These are phyloP conservation scores for Collybia sp. DNA, from an alignment of 768 basidiomycete species.

Conservation along the genomic window DNA sequence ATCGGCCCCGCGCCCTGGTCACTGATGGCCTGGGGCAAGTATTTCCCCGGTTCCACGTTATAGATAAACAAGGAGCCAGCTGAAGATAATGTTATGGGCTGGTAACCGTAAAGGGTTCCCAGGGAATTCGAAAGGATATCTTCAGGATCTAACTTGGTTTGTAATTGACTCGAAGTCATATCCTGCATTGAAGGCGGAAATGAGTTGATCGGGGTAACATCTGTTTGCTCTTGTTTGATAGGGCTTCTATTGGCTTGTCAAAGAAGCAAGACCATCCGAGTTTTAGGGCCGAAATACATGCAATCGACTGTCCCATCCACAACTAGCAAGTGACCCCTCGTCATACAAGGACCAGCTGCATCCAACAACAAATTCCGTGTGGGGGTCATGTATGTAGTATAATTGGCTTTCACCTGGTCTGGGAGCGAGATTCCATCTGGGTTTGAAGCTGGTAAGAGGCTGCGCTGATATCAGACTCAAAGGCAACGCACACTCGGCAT, in stretches of 20 bases:
- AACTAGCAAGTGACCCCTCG: slow-evolving; percentile 81
- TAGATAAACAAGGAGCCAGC: slow-evolving; percentile 52
- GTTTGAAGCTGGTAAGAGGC: too few relatives aligned
- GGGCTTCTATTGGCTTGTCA: neutral
- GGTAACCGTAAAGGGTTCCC: slow-evolving; percentile 54
- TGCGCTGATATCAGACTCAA: too few relatives aligned
- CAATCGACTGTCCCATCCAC: slow-evolving; percentile 87
- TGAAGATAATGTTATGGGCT: slow-evolving; percentile 56
- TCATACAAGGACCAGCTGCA: slow-evolving; percentile 92
- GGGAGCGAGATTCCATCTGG: slow-evolving; percentile 73
- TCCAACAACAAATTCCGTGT: slow-evolving; percentile 94
- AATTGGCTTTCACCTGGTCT: slow-evolving; percentile 44
- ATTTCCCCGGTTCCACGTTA: slow-evolving; percentile 10
- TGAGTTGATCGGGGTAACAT: too few relatives aligned
- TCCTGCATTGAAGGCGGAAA: too few relatives aligned
- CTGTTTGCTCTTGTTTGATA: too few relatives aligned
- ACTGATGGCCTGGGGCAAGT: slow-evolving; percentile 1
- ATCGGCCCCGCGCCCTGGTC: slow-evolving; percentile 1
- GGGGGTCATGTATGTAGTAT: slow-evolving; percentile 74
- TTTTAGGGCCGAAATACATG: slow-evolving; percentile 62
- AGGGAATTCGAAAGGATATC: slow-evolving; percentile 68
- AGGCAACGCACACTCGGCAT: slow-evolving; percentile 68
- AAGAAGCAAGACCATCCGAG: slow-evolving; percentile 9
- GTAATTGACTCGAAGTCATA: slow-evolving; percentile 4
- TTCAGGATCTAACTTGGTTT: slow-evolving; percentile 37